Base-by-base conservation (phyloP, 2,329 filamentous ascomycete genomes). In the Neocucurbitaria cava region DNA sequence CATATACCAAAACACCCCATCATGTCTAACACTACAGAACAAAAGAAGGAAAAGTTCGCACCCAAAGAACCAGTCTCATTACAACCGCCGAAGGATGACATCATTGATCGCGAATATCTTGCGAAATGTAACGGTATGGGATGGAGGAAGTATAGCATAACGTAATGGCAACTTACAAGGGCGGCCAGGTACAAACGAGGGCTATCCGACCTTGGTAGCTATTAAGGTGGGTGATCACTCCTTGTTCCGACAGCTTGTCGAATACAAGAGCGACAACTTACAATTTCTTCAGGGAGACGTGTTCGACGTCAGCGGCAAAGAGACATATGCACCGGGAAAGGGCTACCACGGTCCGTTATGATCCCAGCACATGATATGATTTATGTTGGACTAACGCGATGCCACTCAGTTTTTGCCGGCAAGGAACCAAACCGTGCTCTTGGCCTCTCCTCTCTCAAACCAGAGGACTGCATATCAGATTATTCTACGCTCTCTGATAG, bases 391-490 rank as follows among this genome's bases (percentile, higher is more conserved):
- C 58, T 65, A 36, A 65, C 17, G 6, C 13, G 10, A 40, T 3
- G 20, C n/a, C 11, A 8, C 13, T 38, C 64, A 99, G 95, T 97
- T 18, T 99, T 99, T 73, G 90, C 92, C 2, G 95, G 95, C 58
- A 96, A 96, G 73, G 96, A 99, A 71, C 90, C 95, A 23, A 98
- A 95, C n/a, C 87, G 92, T 58, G 95, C 92, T 6, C 85, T 99
- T 1, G 95, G 87, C 10, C 88, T 88, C 75, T 95, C 92, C 1
- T 96, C 92, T 7, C 87, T 93, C 45, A 96, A 96, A 75, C 77
- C 84, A 5, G 91, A 95, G 68, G 93, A 98, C 64, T 94, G 91
- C 61, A 57, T 69, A 36, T 81, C 95, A 2, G 89, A 97, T 46
- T 98, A 91, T 90, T 82, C 89, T 53, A 90, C 92, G 69, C 81